Evolutionary conservation across 108 stramenopile species (phyloP).

Genomic region (Nitzschia sp.): DNA sequence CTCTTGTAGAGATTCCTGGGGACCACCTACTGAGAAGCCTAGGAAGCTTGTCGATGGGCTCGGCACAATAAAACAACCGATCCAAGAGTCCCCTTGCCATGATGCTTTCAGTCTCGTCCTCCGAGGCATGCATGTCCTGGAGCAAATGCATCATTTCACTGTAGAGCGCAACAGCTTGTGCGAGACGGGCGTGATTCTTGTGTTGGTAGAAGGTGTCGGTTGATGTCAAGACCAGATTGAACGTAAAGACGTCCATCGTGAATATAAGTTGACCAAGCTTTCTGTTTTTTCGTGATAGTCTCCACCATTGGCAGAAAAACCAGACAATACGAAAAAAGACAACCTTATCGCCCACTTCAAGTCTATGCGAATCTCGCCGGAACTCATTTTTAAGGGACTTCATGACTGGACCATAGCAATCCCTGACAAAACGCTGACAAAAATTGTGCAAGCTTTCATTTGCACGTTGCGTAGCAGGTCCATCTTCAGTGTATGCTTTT

Average conservation of each 20-base stretch:
- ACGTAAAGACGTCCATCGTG: constrained; percentile 92
- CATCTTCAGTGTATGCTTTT: constrained; percentile 15
- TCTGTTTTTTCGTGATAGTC: constrained; percentile 31
- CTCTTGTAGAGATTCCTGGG: constrained; percentile 68
- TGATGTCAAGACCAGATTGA: constrained; percentile 84
- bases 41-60: constrained; percentile 79
- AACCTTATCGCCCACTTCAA: constrained; percentile 74
- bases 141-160: constrained; percentile 83
- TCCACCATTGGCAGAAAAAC: constrained; percentile 89
- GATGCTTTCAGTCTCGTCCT: constrained; percentile 74
- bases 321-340: constrained; percentile 81
- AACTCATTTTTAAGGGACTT: constrained; percentile 92
- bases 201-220: constrained; percentile 67
- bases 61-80: constrained; percentile 73
- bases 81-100: constrained; percentile 88
- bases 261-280: constrained; percentile 68
- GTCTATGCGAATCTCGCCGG: constrained; percentile 75
- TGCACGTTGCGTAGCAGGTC: constrained; percentile 55
- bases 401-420: constrained; percentile 87
- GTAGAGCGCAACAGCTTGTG: constrained; percentile 75
- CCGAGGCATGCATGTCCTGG: constrained; percentile 65
- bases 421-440: constrained; percentile 60
- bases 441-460: constrained; percentile 65
- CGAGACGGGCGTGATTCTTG: constrained; percentile 64
- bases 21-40: constrained; percentile 70